These are phyloP conservation scores for Didymella glomerata DNA, from an alignment of 2,329 filamentous ascomycete species.

Conservation along the genomic window DNA sequence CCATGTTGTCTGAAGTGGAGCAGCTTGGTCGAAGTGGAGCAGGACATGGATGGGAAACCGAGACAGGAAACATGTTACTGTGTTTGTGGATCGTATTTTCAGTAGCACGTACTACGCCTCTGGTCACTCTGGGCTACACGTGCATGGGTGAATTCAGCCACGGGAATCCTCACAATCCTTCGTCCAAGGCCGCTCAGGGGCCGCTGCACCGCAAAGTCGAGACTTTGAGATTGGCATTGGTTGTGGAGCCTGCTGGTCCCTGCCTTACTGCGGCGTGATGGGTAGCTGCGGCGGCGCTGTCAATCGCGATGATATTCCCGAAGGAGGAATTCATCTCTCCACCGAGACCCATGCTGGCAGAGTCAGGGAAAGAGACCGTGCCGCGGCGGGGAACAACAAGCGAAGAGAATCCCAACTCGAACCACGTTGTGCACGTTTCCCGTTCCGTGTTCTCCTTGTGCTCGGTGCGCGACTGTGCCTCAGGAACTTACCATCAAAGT, in stretches of 20 bases:
- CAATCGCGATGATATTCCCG: constrained; percentile 7
- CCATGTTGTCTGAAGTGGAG: constrained; percentile 6
- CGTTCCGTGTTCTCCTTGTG: constrained; percentile 3
- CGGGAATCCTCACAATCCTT: not conserved
- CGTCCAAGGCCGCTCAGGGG: constrained; percentile 10
- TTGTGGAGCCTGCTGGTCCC: not conserved
- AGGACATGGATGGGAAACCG: not conserved
- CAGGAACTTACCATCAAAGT: not conserved
- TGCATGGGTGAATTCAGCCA: constrained; percentile 14
- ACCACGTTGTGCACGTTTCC: constrained; percentile 17
- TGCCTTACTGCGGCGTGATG: constrained; percentile 6
- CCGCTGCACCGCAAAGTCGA: constrained; percentile 7
- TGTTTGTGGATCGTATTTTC: constrained; percentile 11
- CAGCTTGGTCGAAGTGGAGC: constrained; percentile 9
- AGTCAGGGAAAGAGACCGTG: constrained; percentile 4
- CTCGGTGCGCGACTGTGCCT: constrained; percentile 14
- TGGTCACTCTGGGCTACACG: constrained; percentile 2
- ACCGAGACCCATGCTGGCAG: constrained; percentile 1
- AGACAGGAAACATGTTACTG: constrained; percentile 20
- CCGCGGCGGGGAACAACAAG: constrained; percentile 11
- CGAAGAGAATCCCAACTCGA: constrained; percentile 8
- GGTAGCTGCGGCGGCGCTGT: constrained; percentile 7
- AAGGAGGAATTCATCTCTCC: constrained; percentile 8
- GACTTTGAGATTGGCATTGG: not conserved
- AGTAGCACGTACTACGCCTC: constrained; percentile 3